Evolutionary conservation across 169 alveolate genomes (phyloP), one percentile per base, ranked within the genome.

Genomic region (Eimeria brunetti): DNA sequence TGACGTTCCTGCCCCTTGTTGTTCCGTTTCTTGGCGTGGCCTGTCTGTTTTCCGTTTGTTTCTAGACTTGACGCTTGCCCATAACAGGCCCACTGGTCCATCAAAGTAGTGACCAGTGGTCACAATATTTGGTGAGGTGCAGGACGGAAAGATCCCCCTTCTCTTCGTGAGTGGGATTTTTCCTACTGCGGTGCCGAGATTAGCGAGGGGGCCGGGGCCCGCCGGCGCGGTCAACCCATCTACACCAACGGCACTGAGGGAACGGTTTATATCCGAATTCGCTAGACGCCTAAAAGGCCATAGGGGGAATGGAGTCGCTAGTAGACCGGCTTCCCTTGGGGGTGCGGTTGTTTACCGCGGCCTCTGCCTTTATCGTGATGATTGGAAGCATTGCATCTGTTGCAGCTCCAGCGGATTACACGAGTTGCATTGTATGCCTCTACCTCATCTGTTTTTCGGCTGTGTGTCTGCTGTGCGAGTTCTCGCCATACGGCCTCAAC

Each of bases 401-500:
- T 38, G 95, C 95, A n/a, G 75, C 88, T 33, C 91, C 95, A 22
- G 90, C 89, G 11, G 75, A 73, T 56, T 91, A 91, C 95, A 91
- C 95, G 27, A 91, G 73, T 18, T 56, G 91, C 83, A 78, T 91
- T 46, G 75, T 91, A 44, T 81, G 71, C 38, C 27, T 91, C 1
- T 76, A 67, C 38, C 84, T 91, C 75, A 58, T 91, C 33, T 38
- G 89, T 75, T 60, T 78, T 53, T 85, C 90, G 5, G 12, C 88
- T n/a, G 33, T 91, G 75, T 81, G 67, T 11, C 60, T 91, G 30
- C 91, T 91, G 27, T 91, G 95, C 73, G 95, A 91, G 36, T 91
- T 91, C 58, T 91, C 95, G 7, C 95, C 95, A 18, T 91, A 91
- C 84, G 95, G 95, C 18, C 90, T 91, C 67, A 91, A 91, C 88